phyloP scores from a whole-genome alignment of 2,329 filamentous ascomycete species.

The Knoxdaviesia capensis region DNA sequence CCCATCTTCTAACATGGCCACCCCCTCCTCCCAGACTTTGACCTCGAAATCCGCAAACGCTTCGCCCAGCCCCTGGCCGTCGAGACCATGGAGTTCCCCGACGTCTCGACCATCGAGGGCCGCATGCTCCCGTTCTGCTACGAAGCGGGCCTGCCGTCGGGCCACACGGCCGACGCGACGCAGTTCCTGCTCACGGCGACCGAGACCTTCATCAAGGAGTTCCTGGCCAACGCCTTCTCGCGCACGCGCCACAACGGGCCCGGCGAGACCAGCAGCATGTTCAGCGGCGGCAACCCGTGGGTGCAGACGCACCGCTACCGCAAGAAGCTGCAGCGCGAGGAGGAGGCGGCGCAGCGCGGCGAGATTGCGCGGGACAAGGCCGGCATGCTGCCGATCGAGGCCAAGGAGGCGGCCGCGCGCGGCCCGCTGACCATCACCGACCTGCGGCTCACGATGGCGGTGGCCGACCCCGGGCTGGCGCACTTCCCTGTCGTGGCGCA shows the following conservation, averaged over 20 bases:
- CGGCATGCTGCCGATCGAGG: constrained; percentile 63
- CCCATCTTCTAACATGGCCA: not conserved
- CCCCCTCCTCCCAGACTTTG: constrained; percentile 29
- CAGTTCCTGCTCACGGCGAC: constrained; percentile 45
- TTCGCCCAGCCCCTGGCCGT: constrained; percentile 42
- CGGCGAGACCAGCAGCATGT: constrained; percentile 39
- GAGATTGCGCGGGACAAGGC: constrained; percentile 55
- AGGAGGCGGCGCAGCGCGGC: constrained; percentile 51
- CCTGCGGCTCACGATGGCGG: constrained; percentile 51
- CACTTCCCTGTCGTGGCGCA: constrained; percentile 60
- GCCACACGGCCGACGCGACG: constrained; percentile 38
- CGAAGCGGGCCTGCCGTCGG: constrained; percentile 38
- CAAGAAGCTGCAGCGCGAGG: constrained; percentile 54
- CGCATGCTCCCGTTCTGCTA: constrained; percentile 51
- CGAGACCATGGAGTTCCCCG: constrained; percentile 51
- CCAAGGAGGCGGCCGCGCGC: constrained; percentile 52
- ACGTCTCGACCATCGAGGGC: constrained; percentile 39
- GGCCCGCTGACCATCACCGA: constrained; percentile 60
- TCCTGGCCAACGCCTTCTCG: constrained; percentile 40
- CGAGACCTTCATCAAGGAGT: constrained; percentile 47
- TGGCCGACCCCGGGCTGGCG: constrained; percentile 56
- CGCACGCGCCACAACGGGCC: constrained; percentile 45
- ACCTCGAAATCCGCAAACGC: constrained; percentile 46
- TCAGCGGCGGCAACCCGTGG: constrained; percentile 45
- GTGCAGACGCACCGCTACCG: constrained; percentile 67